These are phyloP conservation scores for Casuarina glauca DNA, from an alignment of 306 rosid genomes.

Conservation along the genomic window DNA sequence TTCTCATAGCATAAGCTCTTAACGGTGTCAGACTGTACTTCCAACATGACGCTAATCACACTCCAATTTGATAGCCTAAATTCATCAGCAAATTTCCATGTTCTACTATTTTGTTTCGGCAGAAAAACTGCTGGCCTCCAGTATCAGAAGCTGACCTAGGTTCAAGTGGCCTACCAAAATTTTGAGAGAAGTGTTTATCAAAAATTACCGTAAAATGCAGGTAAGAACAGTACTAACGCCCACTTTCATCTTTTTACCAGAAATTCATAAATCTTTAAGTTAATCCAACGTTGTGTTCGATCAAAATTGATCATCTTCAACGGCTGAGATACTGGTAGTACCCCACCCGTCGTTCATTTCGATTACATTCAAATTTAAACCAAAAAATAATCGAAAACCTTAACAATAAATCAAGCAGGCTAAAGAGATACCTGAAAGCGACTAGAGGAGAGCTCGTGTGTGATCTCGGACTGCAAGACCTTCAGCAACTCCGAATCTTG, in stretches of 20 bases:
- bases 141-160: background rate
- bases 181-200: background rate
- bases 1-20: background rate
- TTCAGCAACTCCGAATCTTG: slow-evolving; percentile 58
- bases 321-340: too few species aligned
- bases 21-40: background rate
- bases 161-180: background rate
- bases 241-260: background rate
- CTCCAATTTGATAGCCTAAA: background rate
- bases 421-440: slow-evolving; percentile 52
- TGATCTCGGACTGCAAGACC: slow-evolving; percentile 65
- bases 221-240: background rate
- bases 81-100: background rate
- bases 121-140: background rate
- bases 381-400: background rate
- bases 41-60: background rate
- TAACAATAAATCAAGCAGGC: background rate
- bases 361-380: background rate
- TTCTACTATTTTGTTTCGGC: background rate
- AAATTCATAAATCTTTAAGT: too few species aligned
- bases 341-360: background rate
- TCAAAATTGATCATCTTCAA: too few species aligned
- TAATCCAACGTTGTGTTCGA: background rate
- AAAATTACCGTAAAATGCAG: background rate
- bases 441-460: slow-evolving; percentile 52